phyloP scores from a whole-genome alignment of 805 yeast species.

The Sungouiozyma intestinalis region DNA sequence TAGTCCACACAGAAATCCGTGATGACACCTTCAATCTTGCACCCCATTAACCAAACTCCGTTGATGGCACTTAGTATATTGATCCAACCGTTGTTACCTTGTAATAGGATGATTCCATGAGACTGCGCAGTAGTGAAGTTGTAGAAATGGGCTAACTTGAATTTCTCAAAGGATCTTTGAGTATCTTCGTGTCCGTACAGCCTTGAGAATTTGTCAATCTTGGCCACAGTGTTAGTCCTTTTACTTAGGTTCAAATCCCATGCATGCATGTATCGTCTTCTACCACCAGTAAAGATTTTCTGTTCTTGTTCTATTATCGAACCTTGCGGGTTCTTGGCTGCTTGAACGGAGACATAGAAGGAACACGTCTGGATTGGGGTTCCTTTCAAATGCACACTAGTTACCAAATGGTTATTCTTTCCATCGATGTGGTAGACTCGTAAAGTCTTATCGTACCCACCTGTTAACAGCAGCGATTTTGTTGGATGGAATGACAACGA shows the following conservation, averaged over 20 bases:
- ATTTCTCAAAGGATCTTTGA: slow-evolving; percentile 81
- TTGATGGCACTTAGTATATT: slow-evolving; percentile 65
- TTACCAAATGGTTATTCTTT: slow-evolving; percentile 64
- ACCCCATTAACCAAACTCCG: slow-evolving; percentile 82
- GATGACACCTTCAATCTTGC: slow-evolving; percentile 79
- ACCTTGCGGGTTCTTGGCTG: slow-evolving; percentile 2
- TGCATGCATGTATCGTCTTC: slow-evolving; percentile 83
- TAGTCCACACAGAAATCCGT: slow-evolving; percentile 51
- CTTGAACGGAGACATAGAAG: slow-evolving; percentile 16
- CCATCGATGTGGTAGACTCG: slow-evolving; percentile 89
- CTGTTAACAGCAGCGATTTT: slow-evolving; percentile 68
- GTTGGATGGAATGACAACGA: slow-evolving; percentile 73
- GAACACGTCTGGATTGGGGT: slow-evolving; percentile 70
- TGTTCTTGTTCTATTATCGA: slow-evolving; percentile 25
- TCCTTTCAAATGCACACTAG: slow-evolving; percentile 68
- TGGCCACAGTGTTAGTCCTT: slow-evolving; percentile 16
- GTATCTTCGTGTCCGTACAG: slow-evolving; percentile 84
- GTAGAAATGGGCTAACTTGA: slow-evolving; percentile 48
- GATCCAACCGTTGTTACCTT: slow-evolving; percentile 87
- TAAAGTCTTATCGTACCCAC: slow-evolving; percentile 85
- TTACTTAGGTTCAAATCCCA: slow-evolving; percentile 53
- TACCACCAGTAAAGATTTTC: slow-evolving; percentile 71
- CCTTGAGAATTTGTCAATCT: slow-evolving; percentile 74
- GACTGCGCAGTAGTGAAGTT: slow-evolving; percentile 20
- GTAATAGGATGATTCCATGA: slow-evolving; percentile 62